Evolutionary conservation across 1,139 yeast genomes (phyloP).

Genomic region (Saccharomycopsis hybrid): DNA sequence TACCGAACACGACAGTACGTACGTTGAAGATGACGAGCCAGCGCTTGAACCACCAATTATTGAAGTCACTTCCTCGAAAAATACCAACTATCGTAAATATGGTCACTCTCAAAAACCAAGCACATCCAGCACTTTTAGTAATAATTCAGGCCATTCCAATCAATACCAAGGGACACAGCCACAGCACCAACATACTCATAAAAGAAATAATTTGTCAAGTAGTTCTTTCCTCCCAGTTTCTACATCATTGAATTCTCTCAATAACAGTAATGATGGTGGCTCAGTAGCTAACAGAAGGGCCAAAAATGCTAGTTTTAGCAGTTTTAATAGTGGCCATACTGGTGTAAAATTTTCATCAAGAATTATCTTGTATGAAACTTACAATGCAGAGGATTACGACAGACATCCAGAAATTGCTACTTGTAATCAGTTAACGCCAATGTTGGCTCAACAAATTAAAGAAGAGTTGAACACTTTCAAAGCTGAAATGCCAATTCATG

Average conservation of each 20-base stretch:
- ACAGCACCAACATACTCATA: constrained; percentile 4
- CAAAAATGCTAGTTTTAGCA: constrained; percentile 1
- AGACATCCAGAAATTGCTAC: constrained; percentile 92
- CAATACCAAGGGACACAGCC: constrained; percentile 40
- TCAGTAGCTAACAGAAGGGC: background rate
- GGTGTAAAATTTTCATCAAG: constrained; percentile 77
- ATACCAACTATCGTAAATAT: background rate
- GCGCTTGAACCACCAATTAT: constrained; percentile 21
- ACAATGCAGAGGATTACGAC: constrained; percentile 79
- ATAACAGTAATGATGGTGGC: background rate
- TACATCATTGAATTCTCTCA: constrained; percentile 18
- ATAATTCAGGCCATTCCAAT: constrained; percentile 22
- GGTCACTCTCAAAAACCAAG: background rate
- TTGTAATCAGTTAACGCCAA: constrained; percentile 86
- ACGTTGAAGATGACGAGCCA: background rate
- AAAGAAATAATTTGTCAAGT: constrained; percentile 6
- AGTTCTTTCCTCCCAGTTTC: constrained; percentile 17
- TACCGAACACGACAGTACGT: background rate
- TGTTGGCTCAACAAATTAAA: constrained; percentile 79
- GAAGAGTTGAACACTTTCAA: constrained; percentile 78
- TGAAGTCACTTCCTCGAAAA: constrained; percentile 23
- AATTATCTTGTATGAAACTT: constrained; percentile 82
- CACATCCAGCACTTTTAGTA: constrained; percentile 24
- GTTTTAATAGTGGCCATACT: background rate
- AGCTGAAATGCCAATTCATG: constrained; percentile 77